Percentiles rank a stretch among this genome's conserved stretches.
phyloP scores from a whole-genome alignment of 495 filamentous ascomycete species.

The Astrocystis sublimbata region DNA sequence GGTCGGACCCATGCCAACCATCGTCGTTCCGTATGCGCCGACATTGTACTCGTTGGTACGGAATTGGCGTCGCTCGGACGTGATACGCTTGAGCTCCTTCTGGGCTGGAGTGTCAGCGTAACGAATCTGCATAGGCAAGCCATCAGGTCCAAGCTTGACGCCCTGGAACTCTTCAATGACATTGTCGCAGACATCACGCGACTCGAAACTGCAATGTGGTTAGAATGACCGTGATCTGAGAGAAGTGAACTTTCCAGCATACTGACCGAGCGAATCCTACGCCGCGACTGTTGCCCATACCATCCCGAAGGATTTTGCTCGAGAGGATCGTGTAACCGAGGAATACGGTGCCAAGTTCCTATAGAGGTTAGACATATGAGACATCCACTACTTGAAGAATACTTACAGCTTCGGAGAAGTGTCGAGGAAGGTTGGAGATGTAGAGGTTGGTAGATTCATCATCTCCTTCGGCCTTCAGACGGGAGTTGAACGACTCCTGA shows the following conservation, averaged over 20 bases:
- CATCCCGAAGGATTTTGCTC: slow-evolving; percentile 88
- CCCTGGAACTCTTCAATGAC: slow-evolving; percentile 84
- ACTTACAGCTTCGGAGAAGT: slow-evolving; percentile 83
- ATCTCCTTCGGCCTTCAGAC: slow-evolving; percentile 89
- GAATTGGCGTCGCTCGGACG: slow-evolving; percentile 87
- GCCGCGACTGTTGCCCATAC: slow-evolving; percentile 86
- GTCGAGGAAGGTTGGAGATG: slow-evolving; percentile 88
- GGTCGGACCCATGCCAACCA: slow-evolving; percentile 51
- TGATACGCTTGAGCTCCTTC: slow-evolving; percentile 92
- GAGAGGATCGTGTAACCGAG: slow-evolving; percentile 81
- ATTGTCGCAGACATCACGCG: slow-evolving; percentile 80
- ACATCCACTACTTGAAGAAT: neutral
- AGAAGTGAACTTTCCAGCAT: slow-evolving; percentile 3
- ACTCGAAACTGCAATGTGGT: slow-evolving; percentile 68
- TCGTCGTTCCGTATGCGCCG: slow-evolving; percentile 56
- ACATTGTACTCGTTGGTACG: slow-evolving; percentile 93
- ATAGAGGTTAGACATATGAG: slow-evolving; percentile 17
- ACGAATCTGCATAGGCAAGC: slow-evolving; percentile 83
- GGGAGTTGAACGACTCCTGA: slow-evolving; percentile 93
- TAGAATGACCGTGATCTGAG: slow-evolving; percentile 18
- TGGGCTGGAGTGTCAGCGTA: slow-evolving; percentile 96
- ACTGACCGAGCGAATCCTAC: slow-evolving; percentile 94
- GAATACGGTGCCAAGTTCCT: slow-evolving; percentile 79
- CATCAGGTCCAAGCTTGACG: slow-evolving; percentile 65
- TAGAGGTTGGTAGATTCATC: slow-evolving; percentile 91